Base-by-base conservation (phyloP, 176 grass and related monocot genomes). In the Avena eriantha region DNA sequence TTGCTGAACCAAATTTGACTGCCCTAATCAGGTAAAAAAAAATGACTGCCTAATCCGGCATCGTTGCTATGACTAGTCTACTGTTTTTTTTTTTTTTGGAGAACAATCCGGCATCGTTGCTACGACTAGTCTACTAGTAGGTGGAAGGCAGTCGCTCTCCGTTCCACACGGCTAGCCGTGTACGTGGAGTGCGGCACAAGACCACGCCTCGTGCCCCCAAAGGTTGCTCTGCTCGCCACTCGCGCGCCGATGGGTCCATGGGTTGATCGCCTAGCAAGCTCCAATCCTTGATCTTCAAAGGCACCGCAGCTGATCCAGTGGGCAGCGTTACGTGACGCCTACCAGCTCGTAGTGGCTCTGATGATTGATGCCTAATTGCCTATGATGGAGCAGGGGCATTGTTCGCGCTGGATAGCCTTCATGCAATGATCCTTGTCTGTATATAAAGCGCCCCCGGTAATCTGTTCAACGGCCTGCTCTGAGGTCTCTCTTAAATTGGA, bases 251-350 rank as follows among this genome's bases (percentile, higher is more conserved):
- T 3, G 51, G 46, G 48, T 69, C 23, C 1, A 23, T 80, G 46
- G 46, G 31, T 60, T 24, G 18, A 63, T 69, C n/a, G 33, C 16
- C 43, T 70, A 10, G 49, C 64, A 29, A 22, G 35, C 18, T 31
- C 21, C 65, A 83, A 83, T 90, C 75, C 6, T 87, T 90, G 23
- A 80, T 90, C 89, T 87, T 90, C 67, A 0, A 87, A 90, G 80
- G 74, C 85, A 87, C 85, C 35, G 10, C 75, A 87, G 23, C 43
- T 1, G 12, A 11, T 45, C 41, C 56, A 65, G 2, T 65, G 66
- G 48, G 7, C 75, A 74, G 16, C 21, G 75, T 67, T 83, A 83
- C 46, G 66, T 73, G 74, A 39, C 15, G 67, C 80, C 73, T 72
- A 86, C 79, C 55, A 69, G 31, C 73, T 50, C 60, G 41, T 34